These are phyloP conservation scores for Niebla homalea DNA, from an alignment of 495 filamentous ascomycete species.

Conservation along the genomic window DNA sequence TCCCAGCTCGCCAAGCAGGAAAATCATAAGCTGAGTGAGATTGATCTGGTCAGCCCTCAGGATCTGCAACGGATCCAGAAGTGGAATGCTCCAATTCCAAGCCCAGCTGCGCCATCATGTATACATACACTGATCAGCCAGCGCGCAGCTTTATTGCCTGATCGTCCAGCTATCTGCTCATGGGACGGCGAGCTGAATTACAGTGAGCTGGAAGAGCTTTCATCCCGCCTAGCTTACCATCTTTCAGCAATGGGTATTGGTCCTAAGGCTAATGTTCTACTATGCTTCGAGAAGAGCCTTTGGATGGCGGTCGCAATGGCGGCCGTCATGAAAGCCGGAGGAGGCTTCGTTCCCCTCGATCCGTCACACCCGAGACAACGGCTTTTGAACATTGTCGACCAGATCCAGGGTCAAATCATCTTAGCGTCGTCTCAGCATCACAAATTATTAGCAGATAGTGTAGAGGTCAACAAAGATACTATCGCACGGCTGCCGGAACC, in stretches of 20 bases:
- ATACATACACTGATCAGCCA: constrained; percentile 31
- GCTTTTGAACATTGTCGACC: constrained; percentile 26
- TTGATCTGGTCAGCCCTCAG: no score
- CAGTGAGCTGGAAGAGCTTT: constrained; percentile 32
- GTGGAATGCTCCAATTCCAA: constrained; percentile 33
- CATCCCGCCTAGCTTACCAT: constrained; percentile 33
- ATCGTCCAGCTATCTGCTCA: constrained; percentile 28
- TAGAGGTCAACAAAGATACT: constrained; percentile 30
- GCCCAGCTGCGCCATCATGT: constrained; percentile 24
- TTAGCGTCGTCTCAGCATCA: constrained; percentile 30
- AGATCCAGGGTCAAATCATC: constrained; percentile 28
- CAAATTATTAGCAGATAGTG: constrained; percentile 23
- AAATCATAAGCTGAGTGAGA: no score
- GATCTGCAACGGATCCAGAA: constrained; percentile 27
- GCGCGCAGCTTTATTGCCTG: constrained; percentile 24
- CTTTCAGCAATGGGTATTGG: constrained; percentile 28
- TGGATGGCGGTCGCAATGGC: constrained; percentile 29
- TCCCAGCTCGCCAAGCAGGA: no score
- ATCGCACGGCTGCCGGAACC: constrained; percentile 25
- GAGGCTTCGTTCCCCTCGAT: constrained; percentile 29
- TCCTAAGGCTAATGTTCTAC: constrained; percentile 24
- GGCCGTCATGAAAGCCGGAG: constrained; percentile 32
- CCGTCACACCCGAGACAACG: constrained; percentile 13
- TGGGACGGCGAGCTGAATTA: constrained; percentile 42
- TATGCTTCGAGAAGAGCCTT: constrained; percentile 28